phyloP scores from a whole-genome alignment of 2,329 filamentous ascomycete genomes.

The Trichophyton mentagrophytes region DNA sequence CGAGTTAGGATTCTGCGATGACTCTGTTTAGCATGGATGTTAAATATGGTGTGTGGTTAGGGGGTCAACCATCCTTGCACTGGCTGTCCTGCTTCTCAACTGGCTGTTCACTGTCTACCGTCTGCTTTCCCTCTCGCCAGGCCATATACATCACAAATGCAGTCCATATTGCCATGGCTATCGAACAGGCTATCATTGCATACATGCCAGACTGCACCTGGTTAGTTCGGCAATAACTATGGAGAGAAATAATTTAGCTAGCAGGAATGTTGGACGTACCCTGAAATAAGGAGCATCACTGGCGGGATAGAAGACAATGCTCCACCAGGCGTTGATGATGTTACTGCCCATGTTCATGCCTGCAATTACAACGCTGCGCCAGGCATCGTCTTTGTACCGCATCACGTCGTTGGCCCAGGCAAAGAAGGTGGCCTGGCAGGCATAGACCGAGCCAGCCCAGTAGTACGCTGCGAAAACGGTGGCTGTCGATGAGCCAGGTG shows the following conservation, averaged over 20 bases:
- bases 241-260: conserved; percentile 7
- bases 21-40: too few species aligned
- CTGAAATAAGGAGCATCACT: conserved; percentile 54
- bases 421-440: conserved; percentile 62
- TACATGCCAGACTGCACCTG: conserved; percentile 50
- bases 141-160: conserved; percentile 10
- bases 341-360: conserved; percentile 60
- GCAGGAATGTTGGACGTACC: conserved; percentile 32
- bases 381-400: conserved; percentile 49
- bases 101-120: neutral
- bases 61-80: neutral
- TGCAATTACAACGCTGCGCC: conserved; percentile 54
- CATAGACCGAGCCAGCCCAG: conserved; percentile 57
- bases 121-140: conserved; percentile 9
- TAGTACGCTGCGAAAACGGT: conserved; percentile 55
- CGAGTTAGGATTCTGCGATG: too few species aligned
- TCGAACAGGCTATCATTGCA: conserved; percentile 55
- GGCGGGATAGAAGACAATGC: conserved; percentile 56
- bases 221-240: neutral
- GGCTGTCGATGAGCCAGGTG: conserved; percentile 39
- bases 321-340: conserved; percentile 62
- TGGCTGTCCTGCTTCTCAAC: conserved; percentile 3
- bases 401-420: conserved; percentile 64
- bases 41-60: too few species aligned
- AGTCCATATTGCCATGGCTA: conserved; percentile 50